Base-by-base conservation (phyloP, 345 rosid genomes). In the Populus alba region DNA sequence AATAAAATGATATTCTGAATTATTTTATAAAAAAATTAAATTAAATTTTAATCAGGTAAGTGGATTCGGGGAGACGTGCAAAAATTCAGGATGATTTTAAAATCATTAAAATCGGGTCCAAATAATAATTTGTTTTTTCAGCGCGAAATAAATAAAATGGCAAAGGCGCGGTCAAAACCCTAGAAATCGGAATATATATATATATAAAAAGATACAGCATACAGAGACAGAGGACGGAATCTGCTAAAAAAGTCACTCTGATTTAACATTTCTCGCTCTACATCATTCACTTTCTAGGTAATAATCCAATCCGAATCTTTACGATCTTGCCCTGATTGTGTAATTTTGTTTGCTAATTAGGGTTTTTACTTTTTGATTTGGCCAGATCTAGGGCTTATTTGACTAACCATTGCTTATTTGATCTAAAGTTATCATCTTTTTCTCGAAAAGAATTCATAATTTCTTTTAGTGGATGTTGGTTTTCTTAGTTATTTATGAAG, bases 111-210 rank as follows among this genome's bases (percentile, higher is more conserved):
- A 62, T 16, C 29, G 41, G 39, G 49, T 47, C 25, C 47, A 37
- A 22, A 49, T 47, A 66, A 49, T 66, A 45, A n/a, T 31, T 20
- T n/a, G 6, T 13, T 29, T 17, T 51, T 17, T 18, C 31, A 8
- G 38, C 11, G 11, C 66, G 39, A 11, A 13, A 11, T 7, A 53
- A 23, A 20, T 67, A 23, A 39, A 57, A 59, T 18, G 3, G 7
- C 29, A 41, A 61, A 41, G 10, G 51, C 47, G 41, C 62, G 49
- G 80, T 77, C 75, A 70, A 77, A 77, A 77, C 62, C 75, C 70
- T 62, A 61, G 61, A 77, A 43, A 22, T 15, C 49, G 49, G 11
- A 45, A 49, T 20, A 41, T 41, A 41, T 41, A 41, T 31, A 41
- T 39, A 39, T 11, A 41, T 9, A 18, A 27, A 37, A 16, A 23